Evolutionary conservation across 805 yeast species (phyloP), one percentile per base, ranked within the genome.

Genomic region (Myxozyma mucilagina): DNA sequence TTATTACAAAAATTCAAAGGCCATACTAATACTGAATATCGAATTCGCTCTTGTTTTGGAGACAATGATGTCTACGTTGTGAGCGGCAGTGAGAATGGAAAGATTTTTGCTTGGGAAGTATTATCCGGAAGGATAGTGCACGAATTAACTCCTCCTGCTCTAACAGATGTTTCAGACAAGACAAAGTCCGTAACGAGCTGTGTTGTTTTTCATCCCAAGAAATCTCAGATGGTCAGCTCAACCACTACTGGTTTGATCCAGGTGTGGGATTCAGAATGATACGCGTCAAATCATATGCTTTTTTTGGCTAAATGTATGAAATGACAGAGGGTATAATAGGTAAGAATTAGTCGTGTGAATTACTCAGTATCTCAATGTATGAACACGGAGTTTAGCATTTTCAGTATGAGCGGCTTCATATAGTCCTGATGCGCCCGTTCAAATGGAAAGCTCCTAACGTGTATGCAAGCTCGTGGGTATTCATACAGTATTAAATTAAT

Each of bases 11-110:
- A 65, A 10, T 71, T 57, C 62, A 50, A 31, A 10, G 74, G 74
- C 24, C 73, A 72, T 36, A 44, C 42, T 10, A 69, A 71, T 53
- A 48, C 53, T 7, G 61, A 68, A 48, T 69, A 61, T 35, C 67
- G 73, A 1, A 47, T 68, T 38, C 65, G 67, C n/a, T 66, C 70
- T 0, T 47, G 61, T n/a, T 67, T 72, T 49, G 64, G 66, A 3
- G 63, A 60, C 13, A 64, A 68, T 52, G 71, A 69, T 32, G 44
- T 38, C 13, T 56, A 52, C 29, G 67, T 69, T 1, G 56, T 72
- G 9, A 52, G 69, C 31, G 67, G 72, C n/a, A 70, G 74, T 41
- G 74, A 73, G 52, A 69, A 70, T 39, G 73, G 73, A 20, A 48
- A 52, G 38, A 39, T 73, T 3, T 68, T 53, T 39, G 60, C 65